Percentiles rank a stretch among this genome's conserved stretches.
Conservation (phyloP, 768 basidiomycete genomes). For the Fistulinella prunicolor region DNA sequence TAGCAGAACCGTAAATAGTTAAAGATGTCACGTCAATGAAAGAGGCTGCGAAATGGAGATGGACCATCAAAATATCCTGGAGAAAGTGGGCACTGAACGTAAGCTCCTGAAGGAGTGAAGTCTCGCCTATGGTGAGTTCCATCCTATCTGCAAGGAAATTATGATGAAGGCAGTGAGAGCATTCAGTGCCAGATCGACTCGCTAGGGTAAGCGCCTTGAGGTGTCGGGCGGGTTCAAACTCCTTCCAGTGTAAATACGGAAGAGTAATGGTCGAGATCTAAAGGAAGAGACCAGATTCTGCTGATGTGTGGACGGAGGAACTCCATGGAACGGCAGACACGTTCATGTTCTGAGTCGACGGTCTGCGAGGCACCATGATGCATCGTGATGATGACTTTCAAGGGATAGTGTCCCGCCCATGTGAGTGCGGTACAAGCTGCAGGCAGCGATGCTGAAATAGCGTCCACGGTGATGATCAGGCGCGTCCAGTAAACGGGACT, state of each 20-base stretch:
- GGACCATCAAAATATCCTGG: slow-evolving; percentile 1
- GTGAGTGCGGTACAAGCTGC: background rate
- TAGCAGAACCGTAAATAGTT: background rate
- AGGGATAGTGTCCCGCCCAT: background rate
- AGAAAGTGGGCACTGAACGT: slow-evolving; percentile 4
- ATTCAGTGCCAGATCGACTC: background rate
- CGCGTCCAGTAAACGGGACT: slow-evolving; percentile 9
- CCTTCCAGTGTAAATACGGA: slow-evolving; percentile 8
- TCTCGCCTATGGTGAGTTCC: too few relatives aligned
- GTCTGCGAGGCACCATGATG: background rate
- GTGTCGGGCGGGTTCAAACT: background rate
- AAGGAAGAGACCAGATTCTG: slow-evolving; percentile 10
- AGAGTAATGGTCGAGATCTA: slow-evolving; percentile 2
- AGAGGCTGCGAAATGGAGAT: slow-evolving; percentile 5
- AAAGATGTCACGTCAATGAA: slow-evolving; percentile 4
- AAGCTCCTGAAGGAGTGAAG: background rate
- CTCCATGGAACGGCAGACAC: background rate
- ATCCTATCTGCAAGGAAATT: too few relatives aligned
- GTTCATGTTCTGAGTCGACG: background rate
- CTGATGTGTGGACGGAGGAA: background rate
- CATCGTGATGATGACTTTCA: slow-evolving; percentile 5
- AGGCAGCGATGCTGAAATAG: background rate
- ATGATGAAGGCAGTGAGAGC: background rate
- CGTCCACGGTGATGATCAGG: slow-evolving; percentile 5
- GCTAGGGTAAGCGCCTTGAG: slow-evolving; percentile 4